Evolutionary conservation across 2,329 filamentous ascomycete species (phyloP).

Genomic region (Xylariaceae sp.): DNA sequence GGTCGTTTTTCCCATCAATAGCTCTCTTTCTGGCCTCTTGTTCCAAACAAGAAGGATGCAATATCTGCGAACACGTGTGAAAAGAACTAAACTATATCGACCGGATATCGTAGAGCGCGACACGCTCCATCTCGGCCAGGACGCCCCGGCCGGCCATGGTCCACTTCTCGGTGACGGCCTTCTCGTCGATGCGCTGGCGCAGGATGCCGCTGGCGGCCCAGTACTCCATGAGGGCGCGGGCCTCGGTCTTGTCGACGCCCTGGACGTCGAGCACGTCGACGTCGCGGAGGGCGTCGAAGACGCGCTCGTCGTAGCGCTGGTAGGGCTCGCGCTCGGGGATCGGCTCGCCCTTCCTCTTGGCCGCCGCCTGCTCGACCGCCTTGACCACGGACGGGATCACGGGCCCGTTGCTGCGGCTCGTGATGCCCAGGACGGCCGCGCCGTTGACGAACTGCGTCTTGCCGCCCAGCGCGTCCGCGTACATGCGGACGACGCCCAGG

Average conservation of each 20-base stretch:
- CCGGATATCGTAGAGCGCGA: constrained; percentile 37
- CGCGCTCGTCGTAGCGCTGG: constrained; percentile 52
- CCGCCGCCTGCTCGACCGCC: constrained; percentile 53
- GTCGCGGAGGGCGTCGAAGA: constrained; percentile 47
- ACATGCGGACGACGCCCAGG: constrained; percentile 68
- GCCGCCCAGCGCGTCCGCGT: constrained; percentile 66
- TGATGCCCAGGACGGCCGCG: constrained; percentile 71
- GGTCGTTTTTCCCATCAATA: no score
- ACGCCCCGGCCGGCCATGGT: constrained; percentile 73
- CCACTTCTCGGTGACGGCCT: constrained; percentile 75
- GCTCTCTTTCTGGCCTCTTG: background rate
- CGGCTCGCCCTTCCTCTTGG: constrained; percentile 32
- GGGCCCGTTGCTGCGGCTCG: constrained; percentile 65
- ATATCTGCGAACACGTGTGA: no score
- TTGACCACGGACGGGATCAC: constrained; percentile 62
- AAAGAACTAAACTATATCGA: constrained; percentile 11
- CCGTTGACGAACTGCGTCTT: constrained; percentile 59
- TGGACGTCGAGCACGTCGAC: constrained; percentile 52
- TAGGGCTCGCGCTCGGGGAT: constrained; percentile 45
- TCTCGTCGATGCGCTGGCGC: constrained; percentile 63
- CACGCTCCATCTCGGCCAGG: constrained; percentile 75
- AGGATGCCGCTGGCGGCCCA: constrained; percentile 83
- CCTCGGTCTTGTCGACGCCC: constrained; percentile 69
- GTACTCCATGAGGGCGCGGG: constrained; percentile 81
- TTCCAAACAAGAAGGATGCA: no score